Evolutionary conservation across 1,284 basidiomycete genomes (phyloP), one percentile per base, ranked within the genome.

Genomic region (Quambalaria eucalypti): DNA sequence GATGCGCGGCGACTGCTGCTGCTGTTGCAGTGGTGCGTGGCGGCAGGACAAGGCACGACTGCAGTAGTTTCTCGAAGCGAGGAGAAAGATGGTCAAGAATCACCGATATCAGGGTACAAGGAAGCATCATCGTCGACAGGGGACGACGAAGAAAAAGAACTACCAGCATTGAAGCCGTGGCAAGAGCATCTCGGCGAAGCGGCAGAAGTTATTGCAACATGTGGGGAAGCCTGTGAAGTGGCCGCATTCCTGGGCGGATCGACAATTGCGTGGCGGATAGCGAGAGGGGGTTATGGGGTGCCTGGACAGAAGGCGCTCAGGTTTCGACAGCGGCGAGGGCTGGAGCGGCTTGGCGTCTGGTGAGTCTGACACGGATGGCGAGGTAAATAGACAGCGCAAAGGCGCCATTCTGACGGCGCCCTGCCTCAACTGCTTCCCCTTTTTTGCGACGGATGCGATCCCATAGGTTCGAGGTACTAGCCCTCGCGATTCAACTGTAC

Each of bases 181-280:
- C 42, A 46, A 12, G 16, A 46, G 14, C 5, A 21, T 2, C 21
- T 46, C 4, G 42, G 12, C 21, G 21, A 26, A 23, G 21, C 25
- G 4, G 42, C 12, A 2, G 42, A 46, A 12, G 6, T 46, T 4
- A 14, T 46, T 14, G 25, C 42, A 5, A 14, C 25, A 12, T 19
- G 19, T 19, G 52, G 40, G n/a, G 52, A 54, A 38, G 44, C 29
- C 23, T 30, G 19, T n/a, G 52, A 50, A 6, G 28, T 54, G 19
- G 39, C 49, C 12, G 52, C 52, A 16, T 54, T 54, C 28, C 19
- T 54, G 30, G 52, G 52, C 16, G 52, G 52, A 14, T 54, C 52
- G 4, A 47, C 38, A 9, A 38, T 54, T 26, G 29, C 44, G 19
- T 54, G 52, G 52, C 54, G 33, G 28, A 36, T 51, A 5, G 30